phyloP scores from a whole-genome alignment of 441 rosid species.

The Euphorbia neoarborescens region DNA sequence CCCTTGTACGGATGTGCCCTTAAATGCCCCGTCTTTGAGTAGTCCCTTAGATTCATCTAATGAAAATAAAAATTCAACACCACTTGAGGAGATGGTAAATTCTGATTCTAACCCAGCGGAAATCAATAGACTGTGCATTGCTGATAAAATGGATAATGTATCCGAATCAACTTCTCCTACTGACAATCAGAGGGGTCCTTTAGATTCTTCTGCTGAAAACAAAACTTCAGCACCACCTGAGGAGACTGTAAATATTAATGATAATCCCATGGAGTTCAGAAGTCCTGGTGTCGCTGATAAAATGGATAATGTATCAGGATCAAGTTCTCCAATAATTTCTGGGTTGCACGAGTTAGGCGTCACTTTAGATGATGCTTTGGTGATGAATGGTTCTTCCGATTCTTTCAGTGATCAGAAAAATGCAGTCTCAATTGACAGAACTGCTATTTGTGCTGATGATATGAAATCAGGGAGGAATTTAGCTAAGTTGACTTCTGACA shows the following conservation, averaged over 20 bases:
- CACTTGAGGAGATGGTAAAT: conserved; percentile 17
- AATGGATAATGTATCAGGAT: conserved; percentile 10
- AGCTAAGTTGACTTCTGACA: conserved; percentile 21
- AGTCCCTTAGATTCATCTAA: conserved; percentile 29
- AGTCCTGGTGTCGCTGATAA: conserved; percentile 9
- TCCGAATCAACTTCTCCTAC: conserved; percentile 10
- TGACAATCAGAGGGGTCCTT: conserved; percentile 18
- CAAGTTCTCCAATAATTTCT: conserved; percentile 15
- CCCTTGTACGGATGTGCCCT: conserved; percentile 22
- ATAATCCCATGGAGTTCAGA: conserved; percentile 21
- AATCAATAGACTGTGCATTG: conserved; percentile 7
- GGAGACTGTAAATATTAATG: conserved; percentile 18
- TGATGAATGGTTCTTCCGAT: conserved; percentile 9
- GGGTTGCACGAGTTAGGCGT: background rate
- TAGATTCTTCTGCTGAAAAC: conserved; percentile 27
- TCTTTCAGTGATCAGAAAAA: conserved; percentile 13
- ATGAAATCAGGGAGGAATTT: conserved; percentile 24
- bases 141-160: conserved; percentile 15
- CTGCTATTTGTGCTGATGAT: conserved; percentile 18
- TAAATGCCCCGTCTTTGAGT: conserved; percentile 25
- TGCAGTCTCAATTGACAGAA: conserved; percentile 6
- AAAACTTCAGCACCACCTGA: conserved; percentile 18
- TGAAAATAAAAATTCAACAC: conserved; percentile 18
- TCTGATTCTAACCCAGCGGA: conserved; percentile 23
- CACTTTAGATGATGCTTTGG: conserved; percentile 5